Evolutionary conservation across 345 rosid species (phyloP).

Genomic region (Microthlaspi erraticum): DNA sequence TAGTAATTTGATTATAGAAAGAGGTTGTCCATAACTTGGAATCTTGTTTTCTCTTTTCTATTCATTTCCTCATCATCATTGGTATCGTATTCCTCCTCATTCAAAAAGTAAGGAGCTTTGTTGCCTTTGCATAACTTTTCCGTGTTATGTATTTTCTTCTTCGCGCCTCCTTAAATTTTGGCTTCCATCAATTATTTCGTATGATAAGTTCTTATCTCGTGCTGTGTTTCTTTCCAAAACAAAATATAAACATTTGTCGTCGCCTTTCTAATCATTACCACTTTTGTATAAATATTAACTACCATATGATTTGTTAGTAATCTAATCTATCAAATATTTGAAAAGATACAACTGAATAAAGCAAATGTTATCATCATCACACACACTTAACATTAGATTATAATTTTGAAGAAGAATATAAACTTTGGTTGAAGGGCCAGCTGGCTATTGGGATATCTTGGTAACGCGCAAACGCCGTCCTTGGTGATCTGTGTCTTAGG

Average conservation of each 20-base stretch:
- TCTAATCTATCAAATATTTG: conserved; percentile 40
- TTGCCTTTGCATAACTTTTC: conserved; percentile 20
- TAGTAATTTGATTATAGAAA: too few species aligned
- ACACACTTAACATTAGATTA: conserved; percentile 13
- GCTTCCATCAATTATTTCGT: conserved; percentile 23
- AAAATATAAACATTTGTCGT: conserved; percentile 23
- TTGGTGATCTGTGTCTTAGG: conserved; percentile 55
- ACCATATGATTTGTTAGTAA: conserved; percentile 38
- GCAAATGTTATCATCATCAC: conserved; percentile 2
- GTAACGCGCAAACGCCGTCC: conserved; percentile 64
- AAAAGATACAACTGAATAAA: conserved; percentile 28
- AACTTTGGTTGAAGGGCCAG: conserved; percentile 42
- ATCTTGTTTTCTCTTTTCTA: conserved; percentile 13
- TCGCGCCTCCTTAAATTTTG: neutral
- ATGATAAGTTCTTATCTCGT: conserved; percentile 24
- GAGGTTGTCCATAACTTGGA: conserved; percentile 35
- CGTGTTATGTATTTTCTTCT: conserved; percentile 13
- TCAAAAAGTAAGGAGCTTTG: conserved; percentile 3
- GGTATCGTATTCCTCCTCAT: conserved; percentile 42
- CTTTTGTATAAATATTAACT: neutral
- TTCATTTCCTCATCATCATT: conserved; percentile 22
- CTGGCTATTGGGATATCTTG: conserved; percentile 44
- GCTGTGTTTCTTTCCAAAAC: conserved; percentile 13
- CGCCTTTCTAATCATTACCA: conserved; percentile 30
- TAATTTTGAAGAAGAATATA: neutral